Percentiles rank a stretch among this genome's conserved stretches.
Evolutionary conservation across 2,329 filamentous ascomycete genomes (phyloP).

Genomic region (Bipolaris gigantea): DNA sequence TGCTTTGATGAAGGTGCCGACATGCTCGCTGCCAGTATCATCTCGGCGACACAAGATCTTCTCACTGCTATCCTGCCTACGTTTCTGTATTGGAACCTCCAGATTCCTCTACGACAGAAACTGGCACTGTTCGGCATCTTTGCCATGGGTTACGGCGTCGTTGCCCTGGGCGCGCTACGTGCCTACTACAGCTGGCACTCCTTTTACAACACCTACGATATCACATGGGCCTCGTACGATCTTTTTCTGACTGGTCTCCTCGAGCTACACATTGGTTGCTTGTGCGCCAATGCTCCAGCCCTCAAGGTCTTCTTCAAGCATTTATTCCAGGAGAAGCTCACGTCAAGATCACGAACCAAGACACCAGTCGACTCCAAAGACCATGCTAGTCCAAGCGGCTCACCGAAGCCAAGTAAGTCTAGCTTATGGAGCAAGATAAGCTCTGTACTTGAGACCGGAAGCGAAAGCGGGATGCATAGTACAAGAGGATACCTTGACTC

Average conservation of each 20-base stretch:
- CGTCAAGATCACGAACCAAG: conserved; percentile 8
- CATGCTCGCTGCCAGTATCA: conserved; percentile 31
- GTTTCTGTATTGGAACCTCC: conserved; percentile 38
- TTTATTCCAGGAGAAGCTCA: conserved; percentile 31
- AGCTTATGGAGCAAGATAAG: conserved; percentile 13
- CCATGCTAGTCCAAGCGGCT: background rate
- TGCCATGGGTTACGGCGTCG: conserved; percentile 36
- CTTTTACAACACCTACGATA: conserved; percentile 36
- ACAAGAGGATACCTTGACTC: conserved; percentile 31
- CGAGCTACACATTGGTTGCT: conserved; percentile 35
- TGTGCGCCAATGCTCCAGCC: conserved; percentile 38
- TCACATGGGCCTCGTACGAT: conserved; percentile 33
- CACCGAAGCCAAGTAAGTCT: background rate
- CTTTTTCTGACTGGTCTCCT: conserved; percentile 25
- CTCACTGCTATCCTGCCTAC: conserved; percentile 38
- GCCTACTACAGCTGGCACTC: conserved; percentile 33
- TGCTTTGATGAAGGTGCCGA: conserved; percentile 42
- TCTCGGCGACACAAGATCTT: conserved; percentile 34
- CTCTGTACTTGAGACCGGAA: conserved; percentile 10
- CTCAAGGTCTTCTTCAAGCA: conserved; percentile 41
- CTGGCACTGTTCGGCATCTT: conserved; percentile 37
- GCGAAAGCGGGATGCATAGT: conserved; percentile 4
- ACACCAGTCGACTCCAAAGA: background rate
- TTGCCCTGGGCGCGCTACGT: conserved; percentile 28
- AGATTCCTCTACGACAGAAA: conserved; percentile 34